Conservation (phyloP, 2,329 filamentous ascomycete species). For the Aspergillus thermomutatus region DNA sequence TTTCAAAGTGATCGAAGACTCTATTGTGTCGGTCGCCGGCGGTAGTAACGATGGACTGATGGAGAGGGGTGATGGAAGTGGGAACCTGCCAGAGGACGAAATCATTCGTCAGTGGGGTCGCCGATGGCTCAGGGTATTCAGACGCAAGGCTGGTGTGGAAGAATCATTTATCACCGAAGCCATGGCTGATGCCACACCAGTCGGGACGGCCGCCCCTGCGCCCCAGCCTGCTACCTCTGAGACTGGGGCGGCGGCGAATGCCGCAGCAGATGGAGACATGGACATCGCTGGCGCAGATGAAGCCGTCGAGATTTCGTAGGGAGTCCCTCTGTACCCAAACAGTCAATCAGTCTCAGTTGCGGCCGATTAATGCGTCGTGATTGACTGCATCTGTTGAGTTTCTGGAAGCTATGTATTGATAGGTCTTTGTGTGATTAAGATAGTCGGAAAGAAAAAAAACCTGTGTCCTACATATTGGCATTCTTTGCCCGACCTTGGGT, state of each 20-base stretch:
- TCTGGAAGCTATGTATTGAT: constrained; percentile 6
- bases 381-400: neutral
- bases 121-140: constrained; percentile 83
- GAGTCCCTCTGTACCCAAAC: neutral
- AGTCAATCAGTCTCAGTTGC: neutral
- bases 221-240: constrained; percentile 11
- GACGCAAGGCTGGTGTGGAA: constrained; percentile 78
- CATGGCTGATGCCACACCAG: constrained; percentile 46
- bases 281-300: constrained; percentile 28
- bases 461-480: neutral
- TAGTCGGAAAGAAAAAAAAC: neutral
- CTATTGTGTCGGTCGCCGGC: constrained; percentile 66
- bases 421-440: neutral
- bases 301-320: constrained; percentile 8
- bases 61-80: constrained; percentile 59
- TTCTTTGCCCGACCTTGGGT: neutral
- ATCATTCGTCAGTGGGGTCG: constrained; percentile 76
- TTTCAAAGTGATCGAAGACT: constrained; percentile 77
- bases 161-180: constrained; percentile 65
- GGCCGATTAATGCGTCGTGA: neutral
- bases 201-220: constrained; percentile 36
- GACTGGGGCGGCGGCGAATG: constrained; percentile 8
- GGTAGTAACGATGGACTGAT: constrained; percentile 73
- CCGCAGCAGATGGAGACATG: constrained; percentile 26
- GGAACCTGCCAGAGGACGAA: constrained; percentile 52